phyloP scores from a whole-genome alignment of 495 filamentous ascomycete genomes.

The Trichoderma virens region DNA sequence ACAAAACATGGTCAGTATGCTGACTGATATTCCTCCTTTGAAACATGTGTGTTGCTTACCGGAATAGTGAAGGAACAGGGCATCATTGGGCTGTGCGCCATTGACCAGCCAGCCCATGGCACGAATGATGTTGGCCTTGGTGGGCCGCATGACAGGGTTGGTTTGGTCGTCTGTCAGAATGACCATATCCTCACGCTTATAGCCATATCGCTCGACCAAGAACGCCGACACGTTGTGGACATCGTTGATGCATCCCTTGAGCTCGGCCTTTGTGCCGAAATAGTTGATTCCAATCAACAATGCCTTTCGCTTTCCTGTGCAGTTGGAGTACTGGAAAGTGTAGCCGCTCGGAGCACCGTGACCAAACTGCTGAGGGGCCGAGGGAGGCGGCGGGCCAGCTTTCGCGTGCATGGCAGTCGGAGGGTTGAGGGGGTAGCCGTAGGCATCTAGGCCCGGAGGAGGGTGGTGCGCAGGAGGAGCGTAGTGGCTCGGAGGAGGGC shows the following conservation, averaged over 20 bases:
- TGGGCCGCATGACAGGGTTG: constrained; percentile 36
- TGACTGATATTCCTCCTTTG: constrained; percentile 9
- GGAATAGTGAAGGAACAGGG: constrained; percentile 51
- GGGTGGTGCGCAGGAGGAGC: constrained; percentile 23
- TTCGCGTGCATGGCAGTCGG: not conserved
- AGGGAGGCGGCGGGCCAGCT: constrained; percentile 36
- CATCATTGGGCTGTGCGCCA: constrained; percentile 39
- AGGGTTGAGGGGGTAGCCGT: constrained; percentile 29
- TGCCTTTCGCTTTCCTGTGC: constrained; percentile 78
- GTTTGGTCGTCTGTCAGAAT: constrained; percentile 41
- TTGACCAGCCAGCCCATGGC: constrained; percentile 42
- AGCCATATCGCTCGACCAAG: constrained; percentile 67
- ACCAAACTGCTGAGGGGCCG: constrained; percentile 36
- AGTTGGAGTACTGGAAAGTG: constrained; percentile 79
- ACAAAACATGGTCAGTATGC: not conserved
- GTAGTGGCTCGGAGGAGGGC: not conserved
- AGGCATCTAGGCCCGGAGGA: constrained; percentile 26
- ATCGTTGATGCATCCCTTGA: constrained; percentile 92
- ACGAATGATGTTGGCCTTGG: constrained; percentile 42
- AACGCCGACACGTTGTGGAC: constrained; percentile 85
- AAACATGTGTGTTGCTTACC: constrained; percentile 40
- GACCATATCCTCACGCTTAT: constrained; percentile 46
- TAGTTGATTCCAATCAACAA: constrained; percentile 94
- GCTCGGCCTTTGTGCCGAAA: constrained; percentile 74
- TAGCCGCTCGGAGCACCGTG: constrained; percentile 40